Conservation (phyloP, 148 eudicot genomes). For the Bassia scoparia region DNA sequence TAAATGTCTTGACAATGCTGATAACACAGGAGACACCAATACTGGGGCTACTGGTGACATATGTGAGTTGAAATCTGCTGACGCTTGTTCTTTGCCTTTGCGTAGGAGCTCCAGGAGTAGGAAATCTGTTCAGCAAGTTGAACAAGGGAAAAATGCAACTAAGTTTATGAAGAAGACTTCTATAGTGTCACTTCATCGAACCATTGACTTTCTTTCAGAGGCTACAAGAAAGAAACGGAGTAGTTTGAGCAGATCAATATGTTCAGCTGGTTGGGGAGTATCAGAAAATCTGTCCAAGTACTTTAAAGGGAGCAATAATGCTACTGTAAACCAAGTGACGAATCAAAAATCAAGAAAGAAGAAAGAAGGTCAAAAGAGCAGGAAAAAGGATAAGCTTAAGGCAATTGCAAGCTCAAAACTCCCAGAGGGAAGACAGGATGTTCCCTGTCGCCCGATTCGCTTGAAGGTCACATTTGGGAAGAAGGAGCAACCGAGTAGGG, state of each 20-base stretch:
- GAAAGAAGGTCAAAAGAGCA: constrained; percentile 36
- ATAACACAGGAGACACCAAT: constrained; percentile 29
- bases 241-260: constrained; percentile 39
- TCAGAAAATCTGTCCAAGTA: constrained; percentile 31
- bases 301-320: constrained; percentile 36
- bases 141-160: constrained; percentile 14
- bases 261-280: constrained; percentile 69
- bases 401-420: constrained; percentile 29
- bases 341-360: constrained; percentile 27
- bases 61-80: constrained; percentile 17
- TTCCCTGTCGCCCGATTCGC: constrained; percentile 50
- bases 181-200: constrained; percentile 20
- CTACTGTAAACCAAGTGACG: constrained; percentile 19
- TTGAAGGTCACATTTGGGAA: constrained; percentile 65
- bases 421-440: constrained; percentile 29
- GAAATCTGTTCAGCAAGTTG: constrained; percentile 30
- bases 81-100: constrained; percentile 21
- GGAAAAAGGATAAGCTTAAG: constrained; percentile 36
- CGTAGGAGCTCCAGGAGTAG: constrained; percentile 44
- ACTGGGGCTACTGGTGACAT: constrained; percentile 20
- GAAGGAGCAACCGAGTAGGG: constrained; percentile 27
- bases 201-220: constrained; percentile 31
- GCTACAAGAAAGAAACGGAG: constrained; percentile 76
- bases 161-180: constrained; percentile 30
- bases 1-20: constrained; percentile 25